Base-by-base conservation (phyloP, 1,284 basidiomycete species). In the Leccinum subrobustum region DNA sequence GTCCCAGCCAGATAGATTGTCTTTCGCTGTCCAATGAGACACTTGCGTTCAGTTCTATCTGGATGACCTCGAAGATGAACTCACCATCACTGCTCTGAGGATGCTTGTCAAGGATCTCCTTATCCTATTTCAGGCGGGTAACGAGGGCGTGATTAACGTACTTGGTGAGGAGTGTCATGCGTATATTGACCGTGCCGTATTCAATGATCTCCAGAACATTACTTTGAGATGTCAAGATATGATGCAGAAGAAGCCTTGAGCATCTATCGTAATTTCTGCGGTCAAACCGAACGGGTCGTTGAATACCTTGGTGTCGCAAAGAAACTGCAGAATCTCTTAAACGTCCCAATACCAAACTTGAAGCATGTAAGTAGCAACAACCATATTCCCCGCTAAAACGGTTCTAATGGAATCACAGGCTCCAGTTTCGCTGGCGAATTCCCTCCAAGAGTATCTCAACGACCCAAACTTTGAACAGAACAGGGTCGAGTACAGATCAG, bases 81-180 rank as follows among this genome's bases (percentile, higher is more conserved):
- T 98, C 56, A 93, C 91, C 1, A 89, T 93, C 60, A 88, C 92
- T 1, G 94, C 97, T 1, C 82, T 98, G 62, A 84, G 93, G 48
- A 93, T 99, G 91, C 82, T 97, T n/a, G 92, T 98, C 66, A 98
- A 98, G 73, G 97, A 99, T 74, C 83, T 99, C 6, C 82, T 99
- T 54, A 92, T 97, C 59, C 81, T 99, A 18, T 98, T 98, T 76
- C 96, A 97, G 71, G 95, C 94, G 3, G 91, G 95, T 62, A 99
- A 99, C 70, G 96, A 99, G 73, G 96, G 96, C 60, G 93, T 98
- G 54, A 97, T 98, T 78, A 99, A 98, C 73, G 88, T 98, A 39
- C 83, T 97, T 55, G 93, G 93, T 93, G 63, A 62, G 75, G 64
- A 44, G 33, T n/a, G 6, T 20, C 31, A 29, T 35, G 18, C 7